Evolutionary conservation across 805 yeast genomes (phyloP).

Genomic region (Candida tammaniensis): DNA sequence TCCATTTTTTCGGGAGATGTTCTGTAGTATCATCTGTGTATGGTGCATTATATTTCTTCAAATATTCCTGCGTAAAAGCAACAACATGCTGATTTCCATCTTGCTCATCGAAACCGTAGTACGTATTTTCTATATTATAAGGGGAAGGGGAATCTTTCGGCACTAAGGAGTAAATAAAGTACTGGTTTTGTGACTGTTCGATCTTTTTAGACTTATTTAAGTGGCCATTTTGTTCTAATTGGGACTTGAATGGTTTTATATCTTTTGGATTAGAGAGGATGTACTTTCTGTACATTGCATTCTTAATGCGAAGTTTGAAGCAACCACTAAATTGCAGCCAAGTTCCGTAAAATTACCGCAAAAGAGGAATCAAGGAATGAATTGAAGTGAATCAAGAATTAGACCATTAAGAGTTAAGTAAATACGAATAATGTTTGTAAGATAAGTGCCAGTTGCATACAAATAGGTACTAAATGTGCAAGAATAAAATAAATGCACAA

Average conservation of each 20-base stretch:
- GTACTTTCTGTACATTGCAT: too few species aligned
- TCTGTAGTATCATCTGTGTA: not conserved
- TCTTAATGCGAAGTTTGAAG: too few species aligned
- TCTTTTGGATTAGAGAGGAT: too few species aligned
- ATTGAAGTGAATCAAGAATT: too few species aligned
- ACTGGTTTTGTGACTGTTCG: not conserved
- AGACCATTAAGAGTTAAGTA: too few species aligned
- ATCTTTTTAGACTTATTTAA: constrained; percentile 6
- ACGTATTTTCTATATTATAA: constrained; percentile 5
- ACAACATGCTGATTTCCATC: not conserved
- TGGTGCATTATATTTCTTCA: constrained; percentile 1
- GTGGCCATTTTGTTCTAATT: constrained; percentile 1
- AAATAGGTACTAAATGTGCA: too few species aligned
- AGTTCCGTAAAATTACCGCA: too few species aligned
- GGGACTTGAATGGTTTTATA: constrained; percentile 4
- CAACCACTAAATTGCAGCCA: too few species aligned
- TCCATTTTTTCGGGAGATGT: constrained; percentile 51
- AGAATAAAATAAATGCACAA: too few species aligned
- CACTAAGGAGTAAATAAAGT: constrained; percentile 2
- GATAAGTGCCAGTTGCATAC: too few species aligned
- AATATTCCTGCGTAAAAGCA: not conserved
- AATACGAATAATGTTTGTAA: too few species aligned
- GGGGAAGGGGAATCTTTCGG: constrained; percentile 1
- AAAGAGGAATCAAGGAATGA: too few species aligned
- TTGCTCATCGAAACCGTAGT: constrained; percentile 6